Base-by-base conservation (phyloP, 78 protist species). In the Tieghemostelium lacteum region DNA sequence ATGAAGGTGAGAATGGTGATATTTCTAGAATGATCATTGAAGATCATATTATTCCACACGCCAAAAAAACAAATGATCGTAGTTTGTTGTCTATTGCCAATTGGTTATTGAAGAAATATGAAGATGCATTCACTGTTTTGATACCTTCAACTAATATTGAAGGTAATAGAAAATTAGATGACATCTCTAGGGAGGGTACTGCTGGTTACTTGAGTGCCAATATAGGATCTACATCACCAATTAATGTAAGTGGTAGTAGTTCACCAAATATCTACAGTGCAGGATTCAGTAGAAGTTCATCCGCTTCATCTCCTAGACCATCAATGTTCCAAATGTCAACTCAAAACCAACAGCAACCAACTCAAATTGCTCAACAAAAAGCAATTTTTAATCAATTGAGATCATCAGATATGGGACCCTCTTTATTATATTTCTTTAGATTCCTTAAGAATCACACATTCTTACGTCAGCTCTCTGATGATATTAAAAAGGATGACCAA, bases 1-100 rank as follows among this genome's bases (percentile, higher is more conserved):
- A 58, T 16, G 93, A 87, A 24, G 93, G 93, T 58, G 93, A 87
- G 19, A 69, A 69, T 66, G 93, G 93, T 19, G 58, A 40, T 20
- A 55, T 64, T 24, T 45, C 76, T 20, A 42, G 36, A 10, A 61
- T 67, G 73, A 87, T 87, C 28, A 45, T 87, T 29, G 73, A 87
- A 14, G 86, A 87, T 5, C 93, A 87, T 58, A 34, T 87, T 12
- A 75, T 87, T 19, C 93, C 93, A 33, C 76, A 31, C 20, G 93
- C 93, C 7, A 87, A 71, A 67, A 76, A 87, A 65, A 87, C 75
- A 0, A 61, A 52, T 22, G 93, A 87, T 26, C 62, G 76, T 36
- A 34, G 55, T 28, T 58, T 87, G 5, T 8, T 61, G 1, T 28
- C 69, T 7, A 61, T 87, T 33, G 0, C 60, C n/a, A 42, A 87